phyloP scores from a whole-genome alignment of 2,329 filamentous ascomycete genomes.

The Fusarium sp. region DNA sequence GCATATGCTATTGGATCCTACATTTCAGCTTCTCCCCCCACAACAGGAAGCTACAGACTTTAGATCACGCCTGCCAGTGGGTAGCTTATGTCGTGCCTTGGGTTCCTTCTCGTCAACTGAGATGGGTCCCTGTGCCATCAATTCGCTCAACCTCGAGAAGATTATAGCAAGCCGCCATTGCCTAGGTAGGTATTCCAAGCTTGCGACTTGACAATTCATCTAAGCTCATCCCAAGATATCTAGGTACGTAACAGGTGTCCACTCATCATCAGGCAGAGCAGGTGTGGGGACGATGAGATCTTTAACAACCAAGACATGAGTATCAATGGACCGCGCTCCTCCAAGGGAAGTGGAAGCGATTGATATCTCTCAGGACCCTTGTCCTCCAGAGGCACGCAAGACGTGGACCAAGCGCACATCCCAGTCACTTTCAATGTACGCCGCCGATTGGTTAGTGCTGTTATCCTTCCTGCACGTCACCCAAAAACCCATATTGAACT shows the following conservation, averaged over 20 bases:
- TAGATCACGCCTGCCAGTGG: background rate
- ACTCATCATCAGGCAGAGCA: background rate
- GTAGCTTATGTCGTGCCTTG: background rate
- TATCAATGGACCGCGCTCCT: conserved; percentile 3
- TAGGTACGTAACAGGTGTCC: background rate
- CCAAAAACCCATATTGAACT: conserved; percentile 34
- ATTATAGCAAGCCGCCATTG: background rate
- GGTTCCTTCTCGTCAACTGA: background rate
- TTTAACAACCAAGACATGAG: conserved; percentile 17
- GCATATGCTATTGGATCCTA: conserved; percentile 22
- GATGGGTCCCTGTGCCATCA: background rate
- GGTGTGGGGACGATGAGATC: conserved; percentile 17
- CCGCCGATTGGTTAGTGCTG: conserved; percentile 40
- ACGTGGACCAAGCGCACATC: conserved; percentile 42
- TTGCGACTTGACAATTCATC: conserved; percentile 11
- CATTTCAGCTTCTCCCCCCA: conserved; percentile 15
- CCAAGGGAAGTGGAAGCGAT: conserved; percentile 15
- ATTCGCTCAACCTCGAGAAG: background rate
- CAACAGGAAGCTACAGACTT: conserved; percentile 22
- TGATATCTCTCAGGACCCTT: conserved; percentile 31
- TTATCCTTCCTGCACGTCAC: conserved; percentile 42
- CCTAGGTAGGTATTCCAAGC: background rate
- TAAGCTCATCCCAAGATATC: background rate
- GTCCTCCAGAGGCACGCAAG: conserved; percentile 32
- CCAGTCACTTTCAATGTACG: conserved; percentile 20